A percentile compares a stretch with the other conserved stretches of the same genome.
Conservation (phyloP, 2,329 filamentous ascomycete species). For the Grosmannia clavigera region DNA sequence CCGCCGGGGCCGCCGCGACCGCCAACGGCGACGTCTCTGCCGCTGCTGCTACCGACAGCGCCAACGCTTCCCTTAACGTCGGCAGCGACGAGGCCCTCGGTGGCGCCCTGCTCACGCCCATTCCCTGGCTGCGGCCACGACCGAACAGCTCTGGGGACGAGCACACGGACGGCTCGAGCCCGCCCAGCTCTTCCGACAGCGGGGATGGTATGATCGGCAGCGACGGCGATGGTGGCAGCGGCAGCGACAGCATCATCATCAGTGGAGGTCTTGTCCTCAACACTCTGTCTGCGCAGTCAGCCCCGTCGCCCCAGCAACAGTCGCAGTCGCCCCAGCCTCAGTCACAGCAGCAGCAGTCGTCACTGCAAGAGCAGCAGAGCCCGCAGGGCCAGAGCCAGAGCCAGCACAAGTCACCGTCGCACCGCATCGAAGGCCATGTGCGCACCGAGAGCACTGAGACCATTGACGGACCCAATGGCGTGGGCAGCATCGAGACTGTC, state of each 20-base stretch:
- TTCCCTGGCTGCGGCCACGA: slow-evolving; percentile 63
- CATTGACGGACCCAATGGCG: slow-evolving; percentile 68
- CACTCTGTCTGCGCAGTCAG: background rate
- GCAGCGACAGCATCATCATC: background rate
- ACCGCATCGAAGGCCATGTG: slow-evolving; percentile 42
- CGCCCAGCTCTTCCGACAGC: slow-evolving; percentile 7
- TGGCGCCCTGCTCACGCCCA: slow-evolving; percentile 83
- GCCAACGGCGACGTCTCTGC: slow-evolving; percentile 13
- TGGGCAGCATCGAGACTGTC: slow-evolving; percentile 70
- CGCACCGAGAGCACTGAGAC: slow-evolving; percentile 67
- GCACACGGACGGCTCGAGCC: slow-evolving; percentile 10
- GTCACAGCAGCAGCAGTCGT: slow-evolving; percentile 6
- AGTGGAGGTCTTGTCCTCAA: background rate
- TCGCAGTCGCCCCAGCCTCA: background rate
- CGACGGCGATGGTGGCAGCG: slow-evolving; percentile 9
- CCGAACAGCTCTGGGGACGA: slow-evolving; percentile 13
- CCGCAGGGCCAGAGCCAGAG: background rate
- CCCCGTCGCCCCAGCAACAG: background rate
- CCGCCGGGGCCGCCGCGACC: slow-evolving; percentile 13
- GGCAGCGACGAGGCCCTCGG: slow-evolving; percentile 83
- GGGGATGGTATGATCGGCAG: slow-evolving; percentile 8
- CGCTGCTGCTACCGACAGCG: slow-evolving; percentile 19
- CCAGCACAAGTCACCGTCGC: background rate
- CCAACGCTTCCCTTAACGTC: slow-evolving; percentile 24
- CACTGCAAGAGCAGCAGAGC: slow-evolving; percentile 5